A percentile compares a stretch with the other conserved stretches of the same genome.
Evolutionary conservation across 345 rosid species (phyloP).

Genomic region (Rhodomyrtus tomentosa): DNA sequence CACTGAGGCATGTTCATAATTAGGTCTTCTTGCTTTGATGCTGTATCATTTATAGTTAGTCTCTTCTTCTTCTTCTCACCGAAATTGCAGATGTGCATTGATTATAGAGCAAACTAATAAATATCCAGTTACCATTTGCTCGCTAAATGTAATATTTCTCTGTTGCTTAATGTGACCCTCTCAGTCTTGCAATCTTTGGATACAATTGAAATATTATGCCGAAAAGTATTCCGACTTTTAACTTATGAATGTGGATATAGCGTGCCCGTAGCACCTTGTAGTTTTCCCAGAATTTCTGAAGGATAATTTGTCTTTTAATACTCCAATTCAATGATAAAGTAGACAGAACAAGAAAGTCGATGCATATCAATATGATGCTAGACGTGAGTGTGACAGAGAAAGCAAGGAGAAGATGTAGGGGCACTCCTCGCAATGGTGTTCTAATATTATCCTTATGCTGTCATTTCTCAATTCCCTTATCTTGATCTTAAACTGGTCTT

Average conservation of each 20-base stretch:
- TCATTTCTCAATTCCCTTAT: background rate
- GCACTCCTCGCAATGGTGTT: background rate
- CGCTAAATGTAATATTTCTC: background rate
- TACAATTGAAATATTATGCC: background rate
- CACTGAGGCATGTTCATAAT: background rate
- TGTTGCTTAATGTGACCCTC: background rate
- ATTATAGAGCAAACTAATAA: background rate
- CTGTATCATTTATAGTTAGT: background rate
- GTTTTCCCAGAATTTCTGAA: background rate
- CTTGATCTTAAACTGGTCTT: background rate
- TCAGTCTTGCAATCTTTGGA: background rate
- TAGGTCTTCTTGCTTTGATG: background rate
- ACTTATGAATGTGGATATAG: background rate
- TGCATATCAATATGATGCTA: background rate
- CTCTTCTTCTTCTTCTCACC: background rate
- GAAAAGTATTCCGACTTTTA: background rate
- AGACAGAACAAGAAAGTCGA: background rate
- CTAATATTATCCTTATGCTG: background rate
- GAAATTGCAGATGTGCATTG: background rate
- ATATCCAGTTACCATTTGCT: background rate
- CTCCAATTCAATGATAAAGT: background rate
- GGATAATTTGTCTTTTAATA: background rate
- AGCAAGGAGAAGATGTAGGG: background rate
- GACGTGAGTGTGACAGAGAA: background rate
- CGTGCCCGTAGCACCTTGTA: background rate